These are phyloP conservation scores for Oryza punctata DNA, from an alignment of 176 grass and related monocot species.

Conservation along the genomic window DNA sequence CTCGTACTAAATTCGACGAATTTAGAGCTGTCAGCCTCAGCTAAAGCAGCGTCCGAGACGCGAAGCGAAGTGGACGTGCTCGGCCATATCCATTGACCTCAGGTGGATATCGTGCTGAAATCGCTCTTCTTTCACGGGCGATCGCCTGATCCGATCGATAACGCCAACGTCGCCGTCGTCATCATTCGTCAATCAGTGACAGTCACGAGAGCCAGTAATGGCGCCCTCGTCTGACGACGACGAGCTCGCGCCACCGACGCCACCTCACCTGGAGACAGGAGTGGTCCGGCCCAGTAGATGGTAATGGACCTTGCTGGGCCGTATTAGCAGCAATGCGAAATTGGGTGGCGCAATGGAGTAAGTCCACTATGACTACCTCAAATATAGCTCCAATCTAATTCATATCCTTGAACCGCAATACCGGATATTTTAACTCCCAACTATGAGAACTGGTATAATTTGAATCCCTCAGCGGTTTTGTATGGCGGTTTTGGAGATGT, in stretches of 20 bases:
- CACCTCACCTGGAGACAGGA: too few species aligned
- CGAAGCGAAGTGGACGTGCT: neutral
- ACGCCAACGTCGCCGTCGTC: neutral
- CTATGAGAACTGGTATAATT: too few species aligned
- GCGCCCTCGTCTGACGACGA: neutral
- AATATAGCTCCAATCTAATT: too few species aligned
- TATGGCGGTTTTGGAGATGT: too few species aligned
- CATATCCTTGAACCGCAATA: too few species aligned
- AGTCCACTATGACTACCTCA: too few species aligned
- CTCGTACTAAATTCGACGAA: neutral
- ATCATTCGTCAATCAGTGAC: neutral
- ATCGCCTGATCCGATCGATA: neutral
- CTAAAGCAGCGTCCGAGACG: neutral
- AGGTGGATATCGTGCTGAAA: neutral
- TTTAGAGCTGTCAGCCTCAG: neutral
- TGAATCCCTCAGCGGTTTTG: too few species aligned
- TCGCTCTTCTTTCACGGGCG: neutral
- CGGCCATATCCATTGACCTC: neutral
- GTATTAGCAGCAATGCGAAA: too few species aligned
- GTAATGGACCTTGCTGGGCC: neutral
- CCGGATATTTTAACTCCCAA: too few species aligned
- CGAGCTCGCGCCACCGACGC: neutral
- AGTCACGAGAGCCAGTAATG: neutral
- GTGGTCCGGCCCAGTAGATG: neutral
- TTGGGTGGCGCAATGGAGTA: too few species aligned